Evolutionary conservation across 163 green algal species (phyloP).

Genomic region (Coccomyxa subellipsoidea): DNA sequence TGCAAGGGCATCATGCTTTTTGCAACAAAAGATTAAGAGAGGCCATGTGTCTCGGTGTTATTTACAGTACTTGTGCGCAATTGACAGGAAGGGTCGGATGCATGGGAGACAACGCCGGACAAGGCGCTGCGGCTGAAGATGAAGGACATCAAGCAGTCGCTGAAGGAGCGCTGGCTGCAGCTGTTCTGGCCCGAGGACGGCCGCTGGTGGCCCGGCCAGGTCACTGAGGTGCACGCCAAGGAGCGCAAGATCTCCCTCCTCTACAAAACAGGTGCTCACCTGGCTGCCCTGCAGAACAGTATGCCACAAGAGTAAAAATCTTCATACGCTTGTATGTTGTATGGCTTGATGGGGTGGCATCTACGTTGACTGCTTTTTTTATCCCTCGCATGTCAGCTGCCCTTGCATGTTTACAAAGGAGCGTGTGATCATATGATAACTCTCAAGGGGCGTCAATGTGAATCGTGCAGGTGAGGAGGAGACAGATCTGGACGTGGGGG

Average conservation of each 20-base stretch:
- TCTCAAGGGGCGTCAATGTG: too few relatives aligned
- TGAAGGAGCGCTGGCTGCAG: slow-evolving; percentile 33
- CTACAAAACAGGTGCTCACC: slow-evolving; percentile 30
- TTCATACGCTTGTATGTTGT: neutral
- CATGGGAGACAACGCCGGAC: slow-evolving; percentile 16
- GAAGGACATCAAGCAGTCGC: slow-evolving; percentile 18
- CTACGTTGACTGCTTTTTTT: neutral
- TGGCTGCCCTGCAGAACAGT: neutral
- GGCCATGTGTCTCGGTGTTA: too few relatives aligned
- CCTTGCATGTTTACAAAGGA: too few relatives aligned
- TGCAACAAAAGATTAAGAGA: too few relatives aligned
- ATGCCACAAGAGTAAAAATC: neutral
- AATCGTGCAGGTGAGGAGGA: slow-evolving; percentile 29
- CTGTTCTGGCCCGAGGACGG: slow-evolving; percentile 35
- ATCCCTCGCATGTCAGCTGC: too few relatives aligned
- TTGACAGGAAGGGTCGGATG: neutral
- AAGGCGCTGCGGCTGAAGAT: slow-evolving; percentile 24
- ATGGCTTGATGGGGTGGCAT: neutral
- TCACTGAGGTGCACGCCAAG: slow-evolving; percentile 17
- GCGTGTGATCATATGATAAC: too few relatives aligned
- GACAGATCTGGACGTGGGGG: slow-evolving; percentile 21
- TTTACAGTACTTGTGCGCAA: too few relatives aligned
- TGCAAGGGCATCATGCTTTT: too few relatives aligned
- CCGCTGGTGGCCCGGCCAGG: slow-evolving; percentile 30
- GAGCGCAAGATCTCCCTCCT: slow-evolving; percentile 16